A percentile compares a stretch with the other conserved stretches of the same genome.
Conservation (phyloP, 805 yeast genomes). For the Metschnikowia shivogae region DNA sequence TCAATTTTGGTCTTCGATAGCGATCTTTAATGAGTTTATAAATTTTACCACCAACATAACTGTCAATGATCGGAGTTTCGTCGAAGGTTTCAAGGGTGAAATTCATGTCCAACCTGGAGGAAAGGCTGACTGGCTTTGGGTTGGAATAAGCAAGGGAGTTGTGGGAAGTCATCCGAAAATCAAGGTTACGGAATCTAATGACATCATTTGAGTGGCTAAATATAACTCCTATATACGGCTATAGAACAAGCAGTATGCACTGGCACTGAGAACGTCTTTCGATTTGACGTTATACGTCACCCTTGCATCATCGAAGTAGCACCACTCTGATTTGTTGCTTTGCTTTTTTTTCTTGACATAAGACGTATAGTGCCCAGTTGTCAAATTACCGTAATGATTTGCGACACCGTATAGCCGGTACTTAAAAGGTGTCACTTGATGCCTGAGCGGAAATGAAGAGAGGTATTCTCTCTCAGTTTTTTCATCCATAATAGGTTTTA, state of each 20-base stretch:
- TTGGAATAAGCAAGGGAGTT: constrained; percentile 55
- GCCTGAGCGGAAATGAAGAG: constrained; percentile 55
- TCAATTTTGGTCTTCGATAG: constrained; percentile 83
- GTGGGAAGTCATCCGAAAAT: constrained; percentile 54
- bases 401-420: constrained; percentile 79
- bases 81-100: constrained; percentile 71
- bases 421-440: constrained; percentile 75
- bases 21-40: constrained; percentile 81
- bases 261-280: constrained; percentile 57
- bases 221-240: constrained; percentile 34
- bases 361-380: constrained; percentile 87
- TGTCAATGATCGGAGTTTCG: constrained; percentile 76
- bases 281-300: constrained; percentile 50
- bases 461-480: constrained; percentile 43
- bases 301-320: constrained; percentile 75
- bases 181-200: constrained; percentile 25
- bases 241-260: constrained; percentile 83
- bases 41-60: constrained; percentile 74
- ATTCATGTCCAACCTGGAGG: constrained; percentile 44
- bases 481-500: constrained; percentile 25
- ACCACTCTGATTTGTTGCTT: constrained; percentile 60
- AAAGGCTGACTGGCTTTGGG: constrained; percentile 64
- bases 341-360: constrained; percentile 57
- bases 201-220: neutral
- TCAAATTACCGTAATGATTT: constrained; percentile 75